Evolutionary conservation across 2,329 filamentous ascomycete species (phyloP), one percentile per base, ranked within the genome.

Genomic region (Penicillium sp.): DNA sequence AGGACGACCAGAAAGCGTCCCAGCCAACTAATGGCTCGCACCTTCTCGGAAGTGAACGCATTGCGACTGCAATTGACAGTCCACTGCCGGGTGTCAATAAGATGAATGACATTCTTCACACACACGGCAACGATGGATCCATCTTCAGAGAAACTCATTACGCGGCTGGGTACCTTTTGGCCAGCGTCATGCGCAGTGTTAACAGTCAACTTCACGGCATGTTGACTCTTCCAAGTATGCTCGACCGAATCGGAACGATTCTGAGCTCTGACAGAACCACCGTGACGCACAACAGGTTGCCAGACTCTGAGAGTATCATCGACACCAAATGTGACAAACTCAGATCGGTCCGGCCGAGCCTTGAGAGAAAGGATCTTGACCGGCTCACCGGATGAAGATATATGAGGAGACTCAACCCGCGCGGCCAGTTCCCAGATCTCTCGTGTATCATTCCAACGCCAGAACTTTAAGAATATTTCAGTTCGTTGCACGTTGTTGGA

Each of bases 401-500:
- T 81, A 72, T 99, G 93, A 16, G 94, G 92, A 8, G 85, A 82
- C 68, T 96, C 91, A 54, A 97, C 84, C 58, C 93, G 85, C 2
- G 91, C 89, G 52, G 90, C 85, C 11, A 99, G 79, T 59, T 89
- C 85, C 80, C 94, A 90, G 14, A 64, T 76, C 66, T 66, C 83
- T 68, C 67, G 78, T 67, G 65, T 79, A 66, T 65, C 78, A 67
- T 74, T 83, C 84, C 74, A 89, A 73, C 70, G 86, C 94, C 94
- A 99, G 70, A 99, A 94, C 69, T 96, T 97, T 50, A 99, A 79
- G 65, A 89, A 89, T 0, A 91, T 83, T 69, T 97, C 93, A 8
- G 60, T 45, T 81, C 81, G 60, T 18, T 74, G 73, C 28, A 77
- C 79, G 62, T 73, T 76, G 60, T 66, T 73, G 52, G 71, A 68